Conservation (phyloP, 176 grass and related monocot genomes). For the Oryza coarctata region DNA sequence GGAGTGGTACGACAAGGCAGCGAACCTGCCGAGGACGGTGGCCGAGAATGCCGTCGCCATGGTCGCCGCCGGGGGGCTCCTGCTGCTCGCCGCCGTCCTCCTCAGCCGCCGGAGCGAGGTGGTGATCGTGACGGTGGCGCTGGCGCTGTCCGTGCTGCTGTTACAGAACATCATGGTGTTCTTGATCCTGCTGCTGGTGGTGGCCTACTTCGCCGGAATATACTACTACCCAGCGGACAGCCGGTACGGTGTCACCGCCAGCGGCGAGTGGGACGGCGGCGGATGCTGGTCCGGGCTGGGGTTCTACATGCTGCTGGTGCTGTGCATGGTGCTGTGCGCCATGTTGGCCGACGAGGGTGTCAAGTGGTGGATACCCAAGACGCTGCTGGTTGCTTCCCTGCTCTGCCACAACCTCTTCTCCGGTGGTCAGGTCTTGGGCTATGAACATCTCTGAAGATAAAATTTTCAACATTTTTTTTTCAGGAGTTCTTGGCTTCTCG, state of each 20-base stretch:
- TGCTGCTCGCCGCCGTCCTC: conserved; percentile 33
- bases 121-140: conserved; percentile 49
- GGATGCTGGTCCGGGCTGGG: conserved; percentile 34
- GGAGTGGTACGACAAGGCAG: conserved; percentile 45
- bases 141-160: conserved; percentile 52
- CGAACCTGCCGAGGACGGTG: conserved; percentile 40
- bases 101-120: conserved; percentile 48
- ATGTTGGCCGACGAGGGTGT: conserved; percentile 52
- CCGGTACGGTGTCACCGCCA: not conserved
- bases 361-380: conserved; percentile 61
- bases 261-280: conserved; percentile 3
- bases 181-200: conserved; percentile 44
- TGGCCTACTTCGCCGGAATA: conserved; percentile 47
- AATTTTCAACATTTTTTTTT: not conserved
- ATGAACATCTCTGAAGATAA: conserved; percentile 32
- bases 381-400: conserved; percentile 46
- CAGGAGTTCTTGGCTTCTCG: not conserved
- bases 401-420: conserved; percentile 65
- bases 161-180: conserved; percentile 51
- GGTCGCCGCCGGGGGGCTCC: conserved; percentile 24
- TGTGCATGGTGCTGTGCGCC: conserved; percentile 55
- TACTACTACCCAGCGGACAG: conserved; percentile 46
- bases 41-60: conserved; percentile 29
- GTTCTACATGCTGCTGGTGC: conserved; percentile 63
- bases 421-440: conserved; percentile 43